Base-by-base conservation (phyloP, 1,284 basidiomycete species). In the Taiwanofungus camphoratus region DNA sequence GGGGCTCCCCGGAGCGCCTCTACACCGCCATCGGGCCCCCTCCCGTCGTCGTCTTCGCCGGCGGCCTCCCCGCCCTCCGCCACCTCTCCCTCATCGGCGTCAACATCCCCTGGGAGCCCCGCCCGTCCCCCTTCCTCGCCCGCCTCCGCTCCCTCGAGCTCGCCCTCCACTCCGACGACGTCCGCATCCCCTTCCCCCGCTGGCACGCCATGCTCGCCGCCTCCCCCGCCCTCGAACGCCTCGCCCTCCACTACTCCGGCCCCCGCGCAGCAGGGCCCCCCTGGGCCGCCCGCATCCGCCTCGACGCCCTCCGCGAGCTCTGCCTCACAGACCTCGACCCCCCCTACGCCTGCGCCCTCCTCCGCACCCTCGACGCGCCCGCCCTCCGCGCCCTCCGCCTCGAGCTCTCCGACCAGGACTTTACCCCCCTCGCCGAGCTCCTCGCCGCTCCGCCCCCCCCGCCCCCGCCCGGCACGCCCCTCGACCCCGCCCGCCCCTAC, bases 71-170 rank as follows among this genome's bases (percentile, higher is more conserved):
- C 12, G 55, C 59, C 9, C 60, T 79, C 26, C 67, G 62, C 49
- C 72, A 77, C 51, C 66, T 80, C 38, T 75, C 75, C 21, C 64
- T 82, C 42, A 76, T 79, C 49, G 79, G 79, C 42, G 78, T 82
- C 45, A 80, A 80, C 56, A 67, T 82, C 30, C 74, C 74, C 3
- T 81, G 77, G 77, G 62, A 63, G 3, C 18, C 20, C 8, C n/a
- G 18, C 12, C 58, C 65, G 35, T 71, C 71, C 18, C 70, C 73
- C n/a, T 78, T 74, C 59, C 68, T 80, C 45, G 55, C 60, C 26
- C 64, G 65, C 35, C 64, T 82, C 31, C 61, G 68, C 32, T 61
- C 68, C 34, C 65, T 82, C 39, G 74, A 81, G 57, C 67, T 79
- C 36, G 76, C 76, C 7, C 67, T 80, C n/a, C 78, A 82, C 55